Evolutionary conservation across 495 filamentous ascomycete species (phyloP), one percentile per base, ranked within the genome.

Genomic region (Chaetomium fimeti): DNA sequence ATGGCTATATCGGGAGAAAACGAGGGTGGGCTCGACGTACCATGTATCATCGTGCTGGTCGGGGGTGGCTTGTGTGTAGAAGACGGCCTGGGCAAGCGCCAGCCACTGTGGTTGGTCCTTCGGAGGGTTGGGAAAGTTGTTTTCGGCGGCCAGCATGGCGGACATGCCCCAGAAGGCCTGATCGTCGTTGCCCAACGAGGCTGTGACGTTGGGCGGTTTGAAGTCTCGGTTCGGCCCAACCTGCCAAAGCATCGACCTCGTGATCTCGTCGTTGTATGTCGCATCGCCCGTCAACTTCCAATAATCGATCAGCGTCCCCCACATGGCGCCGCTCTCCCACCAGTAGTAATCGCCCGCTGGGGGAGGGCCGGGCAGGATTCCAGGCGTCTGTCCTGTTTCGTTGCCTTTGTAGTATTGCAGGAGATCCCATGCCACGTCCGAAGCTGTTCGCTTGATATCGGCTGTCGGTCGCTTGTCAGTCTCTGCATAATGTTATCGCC

Each of bases 161-260:
- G 89, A 81, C 76, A 91, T 86, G 57, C 78, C 87, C 90, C 88
- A 91, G 72, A 91, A 91, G 52, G 75, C 83, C 72, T 93, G 90
- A 70, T 95, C 91, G 70, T 94, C 91, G 68, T 95, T 95, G 42
- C 91, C 91, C 65, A 91, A 84, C 0, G 89, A 88, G 58, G 85
- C 81, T 24, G 87, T 89, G 63, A 90, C 88, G 74, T 95, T 93
- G 29, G 69, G 73, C 9, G 86, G 85, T 74, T 87, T 87, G 77
- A 85, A 93, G 74, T 93, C 85, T 57, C 83, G 68, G 63, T 85
- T 71, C 24, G 83, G 79, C 25, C 89, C 90, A 47, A 85, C 84
- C 71, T 93, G 90, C 70, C 72, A 83, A 56, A 90, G 80, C 79
- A 93, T 78, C n/a, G 85, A 87, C 13, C 86, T 68, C 20, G 77